A percentile compares a stretch with the other conserved stretches of the same genome.
Evolutionary conservation across 352 stramenopile genomes (phyloP).

Genomic region (Globisporangium cylindrosporum): DNA sequence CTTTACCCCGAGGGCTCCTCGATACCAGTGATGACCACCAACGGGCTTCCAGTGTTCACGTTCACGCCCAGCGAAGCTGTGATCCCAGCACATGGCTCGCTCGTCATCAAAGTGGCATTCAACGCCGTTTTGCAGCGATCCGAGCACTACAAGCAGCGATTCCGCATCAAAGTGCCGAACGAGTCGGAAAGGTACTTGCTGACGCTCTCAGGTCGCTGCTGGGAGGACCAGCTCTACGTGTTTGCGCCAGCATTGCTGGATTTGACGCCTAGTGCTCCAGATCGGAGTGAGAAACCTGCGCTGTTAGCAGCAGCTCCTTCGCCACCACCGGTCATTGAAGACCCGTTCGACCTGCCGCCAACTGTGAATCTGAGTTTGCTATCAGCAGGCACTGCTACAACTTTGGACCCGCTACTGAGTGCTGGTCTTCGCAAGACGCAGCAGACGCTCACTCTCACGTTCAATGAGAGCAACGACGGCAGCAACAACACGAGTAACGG

Average conservation of each 20-base stretch:
- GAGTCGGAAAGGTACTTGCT: slow-evolving; percentile 67
- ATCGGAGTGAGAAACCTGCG: not conserved
- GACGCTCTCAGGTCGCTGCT: slow-evolving; percentile 54
- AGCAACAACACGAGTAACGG: slow-evolving; percentile 10
- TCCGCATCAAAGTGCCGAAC: slow-evolving; percentile 70
- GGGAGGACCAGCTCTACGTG: slow-evolving; percentile 79
- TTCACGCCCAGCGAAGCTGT: slow-evolving; percentile 57
- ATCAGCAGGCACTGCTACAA: slow-evolving; percentile 7
- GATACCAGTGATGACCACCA: slow-evolving; percentile 10
- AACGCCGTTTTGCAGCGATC: slow-evolving; percentile 52
- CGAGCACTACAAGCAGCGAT: slow-evolving; percentile 53
- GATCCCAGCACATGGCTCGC: slow-evolving; percentile 55
- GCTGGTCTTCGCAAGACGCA: slow-evolving; percentile 44
- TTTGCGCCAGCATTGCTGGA: slow-evolving; percentile 26
- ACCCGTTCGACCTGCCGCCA: slow-evolving; percentile 67
- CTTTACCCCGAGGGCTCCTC: slow-evolving; percentile 7
- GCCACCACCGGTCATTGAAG: slow-evolving; percentile 36
- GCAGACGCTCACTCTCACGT: slow-evolving; percentile 41
- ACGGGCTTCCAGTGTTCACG: slow-evolving; percentile 47
- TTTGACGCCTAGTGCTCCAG: slow-evolving; percentile 16
- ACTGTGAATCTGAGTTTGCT: slow-evolving; percentile 37
- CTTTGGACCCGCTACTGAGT: slow-evolving; percentile 18
- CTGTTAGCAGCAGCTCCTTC: not conserved
- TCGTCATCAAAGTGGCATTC: slow-evolving; percentile 66
- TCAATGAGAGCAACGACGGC: slow-evolving; percentile 26